Conservation (phyloP, 2,329 filamentous ascomycete species). For the Aspergillus ibericus region DNA sequence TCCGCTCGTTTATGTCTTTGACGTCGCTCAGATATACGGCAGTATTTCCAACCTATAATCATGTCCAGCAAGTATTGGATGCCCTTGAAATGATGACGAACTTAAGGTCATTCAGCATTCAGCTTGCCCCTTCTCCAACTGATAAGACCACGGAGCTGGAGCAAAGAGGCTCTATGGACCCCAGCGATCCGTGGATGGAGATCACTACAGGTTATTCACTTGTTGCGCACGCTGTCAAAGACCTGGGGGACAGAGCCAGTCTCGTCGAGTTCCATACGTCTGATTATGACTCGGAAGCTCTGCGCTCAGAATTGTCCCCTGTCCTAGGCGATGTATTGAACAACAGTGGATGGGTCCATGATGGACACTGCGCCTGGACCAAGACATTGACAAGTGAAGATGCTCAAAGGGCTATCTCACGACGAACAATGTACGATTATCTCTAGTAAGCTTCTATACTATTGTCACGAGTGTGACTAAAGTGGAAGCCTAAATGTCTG, state of each 20-base stretch:
- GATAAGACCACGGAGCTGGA: slow-evolving; percentile 43
- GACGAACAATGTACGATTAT: not conserved
- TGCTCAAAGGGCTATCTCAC: not conserved
- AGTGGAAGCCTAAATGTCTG: not conserved
- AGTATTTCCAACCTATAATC: slow-evolving; percentile 66
- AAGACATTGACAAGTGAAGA: not conserved
- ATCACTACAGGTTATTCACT: slow-evolving; percentile 53
- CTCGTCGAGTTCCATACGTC: slow-evolving; percentile 28
- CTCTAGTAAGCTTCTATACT: not conserved
- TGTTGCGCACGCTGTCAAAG: slow-evolving; percentile 41
- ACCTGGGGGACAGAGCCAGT: slow-evolving; percentile 21
- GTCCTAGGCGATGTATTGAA: slow-evolving; percentile 27
- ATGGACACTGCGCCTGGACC: slow-evolving; percentile 34
- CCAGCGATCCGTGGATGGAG: slow-evolving; percentile 55
- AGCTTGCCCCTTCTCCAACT: slow-evolving; percentile 45
- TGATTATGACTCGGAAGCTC: slow-evolving; percentile 33
- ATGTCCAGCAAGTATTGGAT: slow-evolving; percentile 52
- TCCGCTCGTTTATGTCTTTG: slow-evolving; percentile 45
- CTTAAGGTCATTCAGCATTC: slow-evolving; percentile 57
- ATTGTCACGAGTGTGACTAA: not conserved
- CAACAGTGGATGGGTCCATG: slow-evolving; percentile 29
- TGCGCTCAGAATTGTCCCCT: slow-evolving; percentile 28
- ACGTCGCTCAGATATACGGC: slow-evolving; percentile 59
- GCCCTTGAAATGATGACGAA: slow-evolving; percentile 52
- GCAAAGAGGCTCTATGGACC: slow-evolving; percentile 40